phyloP scores from a whole-genome alignment of 345 rosid species.

The Nephelium lappaceum region DNA sequence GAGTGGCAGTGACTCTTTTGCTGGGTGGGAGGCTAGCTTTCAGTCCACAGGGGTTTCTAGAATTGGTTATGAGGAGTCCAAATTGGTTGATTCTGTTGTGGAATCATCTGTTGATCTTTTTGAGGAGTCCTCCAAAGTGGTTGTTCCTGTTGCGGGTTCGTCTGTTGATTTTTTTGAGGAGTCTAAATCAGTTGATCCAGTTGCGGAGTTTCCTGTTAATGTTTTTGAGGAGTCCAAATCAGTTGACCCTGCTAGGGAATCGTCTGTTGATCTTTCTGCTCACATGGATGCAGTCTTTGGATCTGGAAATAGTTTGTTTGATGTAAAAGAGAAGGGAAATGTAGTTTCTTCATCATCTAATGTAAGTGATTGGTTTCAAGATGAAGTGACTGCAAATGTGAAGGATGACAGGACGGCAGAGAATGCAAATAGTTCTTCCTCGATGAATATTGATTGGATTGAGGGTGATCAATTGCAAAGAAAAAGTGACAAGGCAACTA shows the following conservation, averaged over 20 bases:
- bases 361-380: conserved; percentile 51
- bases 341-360: conserved; percentile 36
- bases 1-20: conserved; percentile 35
- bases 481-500: conserved; percentile 27
- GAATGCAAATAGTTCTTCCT: conserved; percentile 14
- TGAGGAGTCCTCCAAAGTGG: conserved; percentile 32
- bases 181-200: neutral
- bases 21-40: conserved; percentile 56
- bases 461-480: conserved; percentile 41
- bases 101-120: conserved; percentile 32
- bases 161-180: conserved; percentile 11
- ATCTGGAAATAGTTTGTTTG: conserved; percentile 35
- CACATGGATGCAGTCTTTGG: conserved; percentile 69
- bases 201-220: neutral
- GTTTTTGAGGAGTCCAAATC: too few relatives aligned
- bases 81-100: conserved; percentile 42
- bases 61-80: conserved; percentile 34
- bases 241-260: neutral
- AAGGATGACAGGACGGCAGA: conserved; percentile 23
- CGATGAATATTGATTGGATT: conserved; percentile 24
- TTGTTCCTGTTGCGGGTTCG: conserved; percentile 45
- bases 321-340: conserved; percentile 36
- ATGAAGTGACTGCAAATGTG: conserved; percentile 24
- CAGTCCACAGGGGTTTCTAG: conserved; percentile 45
- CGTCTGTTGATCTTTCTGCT: conserved; percentile 45